These are phyloP conservation scores for Phytophthora citricola DNA, from an alignment of 352 stramenopile genomes.

Conservation along the genomic window DNA sequence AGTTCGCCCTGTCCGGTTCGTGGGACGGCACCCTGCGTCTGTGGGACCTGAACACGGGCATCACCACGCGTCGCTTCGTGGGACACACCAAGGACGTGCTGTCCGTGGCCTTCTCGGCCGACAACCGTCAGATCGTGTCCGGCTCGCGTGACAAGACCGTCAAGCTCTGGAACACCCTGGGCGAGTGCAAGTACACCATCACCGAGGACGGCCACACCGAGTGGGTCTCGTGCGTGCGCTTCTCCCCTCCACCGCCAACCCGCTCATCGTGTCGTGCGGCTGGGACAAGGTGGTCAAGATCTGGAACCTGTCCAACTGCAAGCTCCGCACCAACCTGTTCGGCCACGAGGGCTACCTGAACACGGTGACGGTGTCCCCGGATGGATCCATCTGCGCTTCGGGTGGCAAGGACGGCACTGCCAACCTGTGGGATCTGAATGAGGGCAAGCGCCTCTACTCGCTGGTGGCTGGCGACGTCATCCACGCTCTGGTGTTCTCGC, in stretches of 20 bases:
- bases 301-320: conserved; percentile 99
- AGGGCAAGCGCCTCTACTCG: conserved; percentile 99
- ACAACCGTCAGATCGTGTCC: conserved; percentile 99
- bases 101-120: conserved; percentile 98
- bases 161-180: conserved; percentile 99
- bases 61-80: conserved; percentile 98
- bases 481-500: conserved; percentile 98
- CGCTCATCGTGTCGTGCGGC: conserved; percentile 98
- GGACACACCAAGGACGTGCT: conserved; percentile 99
- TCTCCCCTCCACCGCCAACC: conserved; percentile 96
- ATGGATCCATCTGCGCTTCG: conserved; percentile 99
- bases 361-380: conserved; percentile 99
- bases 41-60: conserved; percentile 99
- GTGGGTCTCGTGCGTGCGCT: conserved; percentile 99
- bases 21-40: conserved; percentile 99
- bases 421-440: conserved; percentile 99
- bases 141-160: conserved; percentile 99
- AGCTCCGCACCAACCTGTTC: conserved; percentile 99
- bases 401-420: conserved; percentile 99
- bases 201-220: conserved; percentile 98
- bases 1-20: conserved; percentile 98
- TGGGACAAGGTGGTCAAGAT: conserved; percentile 99
- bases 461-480: conserved; percentile 98
- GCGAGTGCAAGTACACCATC: conserved; percentile 99
- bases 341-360: conserved; percentile 99